Evolutionary conservation across 345 rosid species (phyloP), one percentile per base, ranked within the genome.

Genomic region (Syzygium oleosum): DNA sequence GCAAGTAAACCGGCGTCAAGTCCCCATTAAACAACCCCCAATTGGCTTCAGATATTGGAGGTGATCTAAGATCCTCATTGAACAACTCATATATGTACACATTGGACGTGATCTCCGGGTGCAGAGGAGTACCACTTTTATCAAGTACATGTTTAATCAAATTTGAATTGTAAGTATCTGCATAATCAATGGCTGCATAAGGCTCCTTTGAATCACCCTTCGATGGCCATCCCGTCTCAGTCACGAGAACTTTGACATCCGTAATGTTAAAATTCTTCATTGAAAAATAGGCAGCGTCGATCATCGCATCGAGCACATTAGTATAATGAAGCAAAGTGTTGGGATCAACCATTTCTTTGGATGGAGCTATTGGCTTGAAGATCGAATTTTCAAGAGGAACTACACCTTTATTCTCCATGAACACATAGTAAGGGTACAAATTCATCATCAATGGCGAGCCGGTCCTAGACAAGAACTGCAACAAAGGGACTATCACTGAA

Each of bases 261-360:
- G 98, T 92, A 53, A 98, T 87, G 87, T 98, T 98, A 85, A 98
- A 89, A 88, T 96, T 96, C 91, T 95, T 98, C 99, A 98, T 96
- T 1, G 99, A 95, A 46, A 94, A 95, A 89, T 95, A 97, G 2
- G 98, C 96, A 87, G 99, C 96, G 84, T 98, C 99, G 4, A 98
- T 92, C 99, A 96, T 94, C 13, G 99, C 99, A 86, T 98, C 99
- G 31, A 98, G 94, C 41, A 98, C 98, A 84, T 97, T 97, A 7
- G 98, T 97, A 92, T 98, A 98, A 87, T 95, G 99, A 89, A 98
- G 88, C 95, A 97, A 88, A 89, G 99, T 96, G 73, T 98, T 98
- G 7, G 99, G 99, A 88, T 98, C 99, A 87, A 98, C 98, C 99
- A 98, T 97, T 86, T 98, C 99, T 80, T 96, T 96, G 43, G 95